These are phyloP conservation scores for Dipodascus albidus DNA, from an alignment of 805 yeast genomes.

Conservation along the genomic window DNA sequence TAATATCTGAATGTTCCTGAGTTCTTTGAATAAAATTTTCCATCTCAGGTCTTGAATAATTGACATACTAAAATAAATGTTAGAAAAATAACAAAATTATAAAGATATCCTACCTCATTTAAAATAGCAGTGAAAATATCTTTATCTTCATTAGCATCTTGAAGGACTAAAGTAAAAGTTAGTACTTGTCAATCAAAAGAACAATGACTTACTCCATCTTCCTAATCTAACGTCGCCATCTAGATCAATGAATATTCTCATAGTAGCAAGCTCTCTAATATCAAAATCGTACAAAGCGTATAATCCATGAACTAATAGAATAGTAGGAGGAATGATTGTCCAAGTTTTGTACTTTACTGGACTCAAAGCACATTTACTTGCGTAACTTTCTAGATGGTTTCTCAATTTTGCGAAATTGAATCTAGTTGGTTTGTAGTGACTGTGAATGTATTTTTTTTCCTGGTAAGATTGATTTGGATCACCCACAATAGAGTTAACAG, in stretches of 20 bases:
- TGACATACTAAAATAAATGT: slow-evolving; percentile 32
- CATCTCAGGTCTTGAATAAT: slow-evolving; percentile 53
- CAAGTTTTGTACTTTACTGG: slow-evolving; percentile 12
- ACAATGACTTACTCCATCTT: slow-evolving; percentile 44
- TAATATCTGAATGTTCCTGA: slow-evolving; percentile 60
- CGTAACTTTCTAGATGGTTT: slow-evolving; percentile 10
- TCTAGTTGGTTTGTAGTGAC: slow-evolving; percentile 14
- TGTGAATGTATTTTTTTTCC: slow-evolving; percentile 9
- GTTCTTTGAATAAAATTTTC: slow-evolving; percentile 55
- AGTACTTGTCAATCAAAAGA: background rate
- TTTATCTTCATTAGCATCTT: slow-evolving; percentile 21
- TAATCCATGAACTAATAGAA: slow-evolving; percentile 55
- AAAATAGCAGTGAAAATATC: slow-evolving; percentile 23
- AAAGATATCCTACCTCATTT: slow-evolving; percentile 14
- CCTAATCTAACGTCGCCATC: slow-evolving; percentile 78
- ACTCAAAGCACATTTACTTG: background rate
- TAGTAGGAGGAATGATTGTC: slow-evolving; percentile 12
- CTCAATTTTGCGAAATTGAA: slow-evolving; percentile 26
- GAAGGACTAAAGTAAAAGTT: slow-evolving; percentile 11
- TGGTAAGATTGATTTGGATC: slow-evolving; percentile 4
- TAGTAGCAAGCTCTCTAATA: slow-evolving; percentile 42
- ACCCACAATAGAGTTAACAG: slow-evolving; percentile 2
- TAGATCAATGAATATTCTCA: slow-evolving; percentile 68
- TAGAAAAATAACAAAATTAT: background rate
- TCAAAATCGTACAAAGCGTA: slow-evolving; percentile 63